Conservation (phyloP, 2,329 filamentous ascomycete genomes). For the Pseudocercospora musae region DNA sequence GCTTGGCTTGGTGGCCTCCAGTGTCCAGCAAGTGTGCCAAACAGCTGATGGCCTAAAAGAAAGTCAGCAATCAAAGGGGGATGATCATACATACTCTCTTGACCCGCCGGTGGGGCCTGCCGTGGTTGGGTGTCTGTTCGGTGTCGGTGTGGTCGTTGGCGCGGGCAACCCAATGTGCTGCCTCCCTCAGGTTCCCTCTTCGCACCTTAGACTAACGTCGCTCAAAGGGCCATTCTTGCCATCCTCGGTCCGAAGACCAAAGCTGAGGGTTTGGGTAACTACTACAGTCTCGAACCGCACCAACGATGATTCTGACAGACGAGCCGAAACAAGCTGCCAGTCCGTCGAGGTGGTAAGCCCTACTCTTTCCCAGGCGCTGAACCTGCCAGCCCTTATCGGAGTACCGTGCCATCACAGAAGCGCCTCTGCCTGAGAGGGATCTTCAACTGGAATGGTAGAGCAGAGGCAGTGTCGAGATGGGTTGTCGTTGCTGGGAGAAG, state of each 20-base stretch:
- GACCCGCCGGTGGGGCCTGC: neutral
- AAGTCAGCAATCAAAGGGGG: neutral
- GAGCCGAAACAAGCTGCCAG: neutral
- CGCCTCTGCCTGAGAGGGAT: neutral
- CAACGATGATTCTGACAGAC: neutral
- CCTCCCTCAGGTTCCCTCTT: no score
- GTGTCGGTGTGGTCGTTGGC: neutral
- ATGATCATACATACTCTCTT: neutral
- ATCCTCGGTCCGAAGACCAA: no score
- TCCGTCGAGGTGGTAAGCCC: neutral
- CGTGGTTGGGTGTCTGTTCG: neutral
- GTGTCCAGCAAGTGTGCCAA: neutral
- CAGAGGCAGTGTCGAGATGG: no score
- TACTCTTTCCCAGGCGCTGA: neutral
- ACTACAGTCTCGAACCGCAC: neutral
- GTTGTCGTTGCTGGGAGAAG: no score
- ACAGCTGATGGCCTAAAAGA: neutral
- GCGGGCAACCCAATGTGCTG: no score
- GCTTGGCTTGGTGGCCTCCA: neutral
- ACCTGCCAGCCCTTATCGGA: neutral
- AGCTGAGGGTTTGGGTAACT: neutral
- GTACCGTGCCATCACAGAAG: neutral
- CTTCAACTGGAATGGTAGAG: no score
- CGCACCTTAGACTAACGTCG: no score
- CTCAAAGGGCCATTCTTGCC: no score